phyloP scores from a whole-genome alignment of 208 protist species.

The Jaenimonas drosophilae region DNA sequence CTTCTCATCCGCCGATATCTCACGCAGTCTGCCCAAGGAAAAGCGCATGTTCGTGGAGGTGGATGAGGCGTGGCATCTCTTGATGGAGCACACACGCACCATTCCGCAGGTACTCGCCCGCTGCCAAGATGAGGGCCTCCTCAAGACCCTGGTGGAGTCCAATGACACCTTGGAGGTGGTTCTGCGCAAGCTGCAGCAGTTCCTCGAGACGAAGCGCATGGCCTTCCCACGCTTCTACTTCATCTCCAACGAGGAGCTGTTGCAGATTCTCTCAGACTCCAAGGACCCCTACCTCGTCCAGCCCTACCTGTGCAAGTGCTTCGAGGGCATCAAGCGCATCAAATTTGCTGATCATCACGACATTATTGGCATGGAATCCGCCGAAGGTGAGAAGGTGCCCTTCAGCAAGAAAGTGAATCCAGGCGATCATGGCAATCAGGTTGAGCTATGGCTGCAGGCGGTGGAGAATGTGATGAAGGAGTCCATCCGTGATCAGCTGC shows the following conservation, averaged over 20 bases:
- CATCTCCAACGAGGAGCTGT: slow-evolving; percentile 92
- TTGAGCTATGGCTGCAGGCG: slow-evolving; percentile 93
- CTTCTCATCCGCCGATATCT: slow-evolving; percentile 95
- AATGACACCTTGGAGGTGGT: slow-evolving; percentile 94
- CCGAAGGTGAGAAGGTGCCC: slow-evolving; percentile 83
- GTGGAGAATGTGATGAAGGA: slow-evolving; percentile 91
- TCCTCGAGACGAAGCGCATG: slow-evolving; percentile 97
- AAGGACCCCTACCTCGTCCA: slow-evolving; percentile 94
- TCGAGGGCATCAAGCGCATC: slow-evolving; percentile 93
- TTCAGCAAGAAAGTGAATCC: slow-evolving; percentile 82
- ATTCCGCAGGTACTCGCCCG: slow-evolving; percentile 83
- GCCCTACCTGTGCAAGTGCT: slow-evolving; percentile 94
- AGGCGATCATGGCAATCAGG: slow-evolving; percentile 79
- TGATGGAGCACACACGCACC: slow-evolving; percentile 86
- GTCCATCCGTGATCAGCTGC: slow-evolving; percentile 77
- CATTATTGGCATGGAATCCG: slow-evolving; percentile 89
- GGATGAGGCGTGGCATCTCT: slow-evolving; percentile 89
- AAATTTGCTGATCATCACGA: slow-evolving; percentile 87
- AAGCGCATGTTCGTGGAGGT: slow-evolving; percentile 90
- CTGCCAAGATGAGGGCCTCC: slow-evolving; percentile 89
- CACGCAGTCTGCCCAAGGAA: slow-evolving; percentile 93
- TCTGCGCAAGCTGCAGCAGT: slow-evolving; percentile 96
- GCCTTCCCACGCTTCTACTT: slow-evolving; percentile 97
- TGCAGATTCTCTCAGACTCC: slow-evolving; percentile 95
- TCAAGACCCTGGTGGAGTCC: slow-evolving; percentile 82